Conservation (phyloP, 2,329 filamentous ascomycete species). For the Alternaria brassicicola region DNA sequence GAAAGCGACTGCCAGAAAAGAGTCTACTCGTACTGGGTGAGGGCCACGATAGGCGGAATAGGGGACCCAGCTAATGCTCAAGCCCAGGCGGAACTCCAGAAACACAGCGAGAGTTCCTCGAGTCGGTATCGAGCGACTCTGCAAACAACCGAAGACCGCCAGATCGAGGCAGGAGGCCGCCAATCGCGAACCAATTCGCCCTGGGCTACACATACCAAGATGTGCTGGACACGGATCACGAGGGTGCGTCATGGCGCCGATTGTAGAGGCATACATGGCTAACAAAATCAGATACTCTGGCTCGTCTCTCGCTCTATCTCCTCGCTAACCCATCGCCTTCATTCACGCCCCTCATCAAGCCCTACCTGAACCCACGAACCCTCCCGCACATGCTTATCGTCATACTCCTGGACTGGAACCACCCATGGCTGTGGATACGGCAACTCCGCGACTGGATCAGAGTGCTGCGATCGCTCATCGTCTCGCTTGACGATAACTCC, state of each 20-base stretch:
- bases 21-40: conserved; percentile 84
- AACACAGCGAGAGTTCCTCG: conserved; percentile 83
- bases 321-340: conserved; percentile 83
- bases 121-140: conserved; percentile 50
- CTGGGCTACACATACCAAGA: conserved; percentile 95
- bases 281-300: conserved; percentile 72
- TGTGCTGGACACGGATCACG: conserved; percentile 90
- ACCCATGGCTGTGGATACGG: conserved; percentile 90
- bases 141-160: conserved; percentile 57
- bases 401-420: conserved; percentile 92
- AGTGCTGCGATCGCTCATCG: conserved; percentile 76
- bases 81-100: conserved; percentile 76
- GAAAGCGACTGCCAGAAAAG: conserved; percentile 89
- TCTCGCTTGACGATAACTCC: conserved; percentile 74
- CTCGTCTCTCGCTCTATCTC: conserved; percentile 86
- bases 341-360: conserved; percentile 81
- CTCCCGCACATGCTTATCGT: conserved; percentile 86
- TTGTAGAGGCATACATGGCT: conserved; percentile 1
- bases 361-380: conserved; percentile 81
- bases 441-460: conserved; percentile 90
- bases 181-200: conserved; percentile 89
- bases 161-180: conserved; percentile 64
- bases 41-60: conserved; percentile 29
- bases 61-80: conserved; percentile 26
- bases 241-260: conserved; percentile 63